phyloP scores from a whole-genome alignment of 75 land plant species.

The Cunninghamia lanceolata region DNA sequence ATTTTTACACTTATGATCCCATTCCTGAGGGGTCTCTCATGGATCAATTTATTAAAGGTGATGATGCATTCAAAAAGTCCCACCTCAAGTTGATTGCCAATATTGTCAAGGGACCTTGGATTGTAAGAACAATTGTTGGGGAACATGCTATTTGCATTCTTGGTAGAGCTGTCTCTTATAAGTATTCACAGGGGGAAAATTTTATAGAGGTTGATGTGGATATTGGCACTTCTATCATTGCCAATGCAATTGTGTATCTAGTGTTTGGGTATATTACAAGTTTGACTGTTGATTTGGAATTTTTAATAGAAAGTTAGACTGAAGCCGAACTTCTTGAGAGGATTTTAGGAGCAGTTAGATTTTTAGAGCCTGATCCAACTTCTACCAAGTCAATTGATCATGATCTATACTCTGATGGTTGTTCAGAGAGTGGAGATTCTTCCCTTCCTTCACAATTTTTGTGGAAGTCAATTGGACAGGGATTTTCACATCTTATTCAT shows the following conservation, averaged over 20 bases:
- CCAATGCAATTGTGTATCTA: conserved; percentile 93
- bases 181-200: no score
- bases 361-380: conserved; percentile 71
- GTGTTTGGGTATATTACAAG: conserved; percentile 88
- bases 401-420: no score
- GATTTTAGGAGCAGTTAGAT: conserved; percentile 85
- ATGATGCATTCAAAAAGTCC: conserved; percentile 71
- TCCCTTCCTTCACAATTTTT: no score
- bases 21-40: no score
- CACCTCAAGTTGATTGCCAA: conserved; percentile 94
- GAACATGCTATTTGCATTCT: conserved; percentile 97
- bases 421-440: no score
- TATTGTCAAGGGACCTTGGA: conserved; percentile 96
- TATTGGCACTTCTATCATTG: conserved; percentile 91
- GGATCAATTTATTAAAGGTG: conserved; percentile 75
- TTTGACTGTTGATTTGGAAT: conserved; percentile 90
- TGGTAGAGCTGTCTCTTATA: no score
- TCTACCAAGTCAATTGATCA: conserved; percentile 46
- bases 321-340: conserved; percentile 91
- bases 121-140: conserved; percentile 92
- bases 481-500: conserved; percentile 44
- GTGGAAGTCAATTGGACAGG: no score
- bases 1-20: conserved; percentile 59
- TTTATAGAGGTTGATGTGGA: conserved; percentile 92
- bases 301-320: conserved; percentile 92